A percentile compares a stretch with the other conserved stretches of the same genome.
Conservation (phyloP, 768 basidiomycete genomes). For the Rhodotorula diobovata region DNA sequence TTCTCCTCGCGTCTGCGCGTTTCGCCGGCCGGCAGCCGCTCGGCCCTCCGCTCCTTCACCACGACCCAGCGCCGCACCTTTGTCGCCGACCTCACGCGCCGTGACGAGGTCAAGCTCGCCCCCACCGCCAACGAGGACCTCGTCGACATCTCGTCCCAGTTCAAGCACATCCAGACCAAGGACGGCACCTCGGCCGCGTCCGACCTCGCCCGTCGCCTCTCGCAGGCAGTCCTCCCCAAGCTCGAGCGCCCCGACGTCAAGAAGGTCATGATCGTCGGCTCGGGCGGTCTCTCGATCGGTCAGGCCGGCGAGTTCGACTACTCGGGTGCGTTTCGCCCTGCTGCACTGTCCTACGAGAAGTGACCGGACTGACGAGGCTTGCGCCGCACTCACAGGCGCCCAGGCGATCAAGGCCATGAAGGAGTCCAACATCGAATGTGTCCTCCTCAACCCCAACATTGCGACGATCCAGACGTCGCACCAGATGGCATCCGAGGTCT, state of each 20-base stretch:
- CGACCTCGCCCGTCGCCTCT: slow-evolving; percentile 85
- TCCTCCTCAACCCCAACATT: slow-evolving; percentile 94
- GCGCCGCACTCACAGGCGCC: slow-evolving; percentile 55
- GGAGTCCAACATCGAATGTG: slow-evolving; percentile 75
- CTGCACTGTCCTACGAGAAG: neutral
- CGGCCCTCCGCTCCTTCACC: slow-evolving; percentile 25
- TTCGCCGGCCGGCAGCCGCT: slow-evolving; percentile 4
- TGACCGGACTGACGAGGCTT: neutral
- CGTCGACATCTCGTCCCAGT: slow-evolving; percentile 40
- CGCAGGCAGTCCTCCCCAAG: slow-evolving; percentile 88
- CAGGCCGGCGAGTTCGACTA: slow-evolving; percentile 99
- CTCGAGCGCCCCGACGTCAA: slow-evolving; percentile 84
- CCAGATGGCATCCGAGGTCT: slow-evolving; percentile 90
- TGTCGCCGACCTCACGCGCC: slow-evolving; percentile 28
- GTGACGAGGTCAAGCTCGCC: slow-evolving; percentile 15
- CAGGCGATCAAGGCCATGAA: slow-evolving; percentile 96
- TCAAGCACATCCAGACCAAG: slow-evolving; percentile 39
- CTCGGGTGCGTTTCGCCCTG: slow-evolving; percentile 55
- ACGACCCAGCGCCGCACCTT: slow-evolving; percentile 17
- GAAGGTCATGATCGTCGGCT: slow-evolving; percentile 93
- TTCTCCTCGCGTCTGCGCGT: slow-evolving; percentile 29
- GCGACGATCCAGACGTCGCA: slow-evolving; percentile 99
- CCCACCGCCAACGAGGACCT: slow-evolving; percentile 19
- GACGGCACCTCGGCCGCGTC: slow-evolving; percentile 54
- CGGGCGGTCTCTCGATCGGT: slow-evolving; percentile 91